phyloP scores from a whole-genome alignment of 140 eudicot genomes.

The Stevia rebaudiana region DNA sequence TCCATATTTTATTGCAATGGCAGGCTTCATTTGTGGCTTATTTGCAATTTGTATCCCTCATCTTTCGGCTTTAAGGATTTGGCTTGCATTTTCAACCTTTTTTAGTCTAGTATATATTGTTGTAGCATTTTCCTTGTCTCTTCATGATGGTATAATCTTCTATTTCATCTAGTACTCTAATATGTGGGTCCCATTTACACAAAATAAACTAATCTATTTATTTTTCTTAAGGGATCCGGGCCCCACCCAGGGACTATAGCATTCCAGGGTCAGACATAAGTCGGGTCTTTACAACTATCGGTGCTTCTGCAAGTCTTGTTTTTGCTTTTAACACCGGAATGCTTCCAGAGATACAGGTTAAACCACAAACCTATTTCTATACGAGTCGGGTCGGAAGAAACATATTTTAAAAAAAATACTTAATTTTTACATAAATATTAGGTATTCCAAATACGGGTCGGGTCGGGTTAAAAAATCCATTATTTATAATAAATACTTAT shows the following conservation, averaged over 20 bases:
- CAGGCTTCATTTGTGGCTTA: constrained; percentile 69
- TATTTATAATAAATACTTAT: too few relatives aligned
- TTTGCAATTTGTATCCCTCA: constrained; percentile 84
- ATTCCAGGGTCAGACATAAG: constrained; percentile 53
- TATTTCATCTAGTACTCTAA: not conserved
- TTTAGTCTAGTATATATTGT: constrained; percentile 65
- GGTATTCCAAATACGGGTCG: too few relatives aligned
- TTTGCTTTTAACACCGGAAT: constrained; percentile 96
- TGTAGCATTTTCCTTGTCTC: constrained; percentile 52
- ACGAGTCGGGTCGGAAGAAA: not conserved
- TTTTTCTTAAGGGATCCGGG: constrained; percentile 46
- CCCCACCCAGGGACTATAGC: constrained; percentile 77
- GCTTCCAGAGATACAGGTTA: constrained; percentile 99
- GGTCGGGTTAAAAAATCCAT: too few relatives aligned
- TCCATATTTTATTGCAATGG: constrained; percentile 63
- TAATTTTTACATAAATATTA: too few relatives aligned
- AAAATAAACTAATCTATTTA: not conserved
- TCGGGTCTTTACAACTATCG: constrained; percentile 74
- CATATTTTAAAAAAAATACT: too few relatives aligned
- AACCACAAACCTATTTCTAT: not conserved
- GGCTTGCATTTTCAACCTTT: constrained; percentile 85
- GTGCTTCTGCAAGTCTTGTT: constrained; percentile 92
- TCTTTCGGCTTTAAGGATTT: constrained; percentile 68
- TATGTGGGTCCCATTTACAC: not conserved
- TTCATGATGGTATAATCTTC: constrained; percentile 66